These are phyloP conservation scores for Apiotrichum brassicae DNA, from an alignment of 1,284 basidiomycete genomes.

Conservation along the genomic window DNA sequence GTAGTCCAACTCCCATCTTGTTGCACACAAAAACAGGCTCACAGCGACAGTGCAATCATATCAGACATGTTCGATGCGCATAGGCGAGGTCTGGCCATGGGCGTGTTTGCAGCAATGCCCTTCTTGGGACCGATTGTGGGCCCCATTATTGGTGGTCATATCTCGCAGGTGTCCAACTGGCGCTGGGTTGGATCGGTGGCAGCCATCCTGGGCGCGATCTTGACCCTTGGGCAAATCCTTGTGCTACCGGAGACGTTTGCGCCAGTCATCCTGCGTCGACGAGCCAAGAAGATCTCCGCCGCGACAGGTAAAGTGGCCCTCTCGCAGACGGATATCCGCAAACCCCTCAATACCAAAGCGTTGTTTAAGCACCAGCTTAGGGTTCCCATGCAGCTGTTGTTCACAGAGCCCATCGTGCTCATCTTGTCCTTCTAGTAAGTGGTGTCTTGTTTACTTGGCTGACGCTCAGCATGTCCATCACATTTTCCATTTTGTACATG, in stretches of 20 bases:
- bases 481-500: slow-evolving; percentile 30
- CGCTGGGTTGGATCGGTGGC: slow-evolving; percentile 60
- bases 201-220: slow-evolving; percentile 47
- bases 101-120: slow-evolving; percentile 49
- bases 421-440: slow-evolving; percentile 52
- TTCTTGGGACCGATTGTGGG: slow-evolving; percentile 39
- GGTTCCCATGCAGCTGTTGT: slow-evolving; percentile 52
- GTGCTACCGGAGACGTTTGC: slow-evolving; percentile 47
- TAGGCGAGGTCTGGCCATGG: slow-evolving; percentile 45
- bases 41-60: slow-evolving; percentile 47
- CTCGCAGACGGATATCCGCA: slow-evolving; percentile 43
- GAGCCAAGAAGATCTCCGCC: slow-evolving; percentile 31
- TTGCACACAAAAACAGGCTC: too few species aligned
- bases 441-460: neutral
- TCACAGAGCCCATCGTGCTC: slow-evolving; percentile 62
- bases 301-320: slow-evolving; percentile 35
- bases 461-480: slow-evolving; percentile 13
- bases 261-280: slow-evolving; percentile 38
- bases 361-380: slow-evolving; percentile 37
- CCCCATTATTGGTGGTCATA: slow-evolving; percentile 10
- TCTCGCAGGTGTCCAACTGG: slow-evolving; percentile 30
- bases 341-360: slow-evolving; percentile 25
- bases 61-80: slow-evolving; percentile 46
- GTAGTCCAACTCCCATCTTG: too few species aligned
- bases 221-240: slow-evolving; percentile 29